A percentile compares a stretch with the other conserved stretches of the same genome.
These are phyloP conservation scores for Hyphopichia fennica DNA, from an alignment of 1,139 yeast genomes.

Conservation along the genomic window DNA sequence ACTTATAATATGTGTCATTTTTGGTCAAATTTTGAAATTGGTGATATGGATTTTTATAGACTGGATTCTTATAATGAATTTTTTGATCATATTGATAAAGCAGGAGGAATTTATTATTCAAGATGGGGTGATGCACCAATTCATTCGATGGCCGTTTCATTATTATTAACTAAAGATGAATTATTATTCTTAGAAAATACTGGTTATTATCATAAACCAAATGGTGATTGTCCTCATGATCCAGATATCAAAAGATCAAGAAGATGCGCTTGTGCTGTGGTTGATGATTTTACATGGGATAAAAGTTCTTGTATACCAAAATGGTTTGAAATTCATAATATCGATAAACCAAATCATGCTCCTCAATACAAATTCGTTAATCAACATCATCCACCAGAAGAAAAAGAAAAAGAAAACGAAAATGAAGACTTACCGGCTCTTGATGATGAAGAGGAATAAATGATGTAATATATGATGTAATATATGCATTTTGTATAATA, in stretches of 20 bases:
- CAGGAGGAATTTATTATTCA: constrained; percentile 24
- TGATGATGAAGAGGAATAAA: constrained; percentile 5
- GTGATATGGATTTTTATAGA: constrained; percentile 17
- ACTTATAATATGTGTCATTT: constrained; percentile 25
- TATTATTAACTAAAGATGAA: constrained; percentile 13
- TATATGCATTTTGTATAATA: not conserved
- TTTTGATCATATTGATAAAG: constrained; percentile 17
- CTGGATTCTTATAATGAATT: constrained; percentile 14
- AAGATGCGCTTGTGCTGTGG: constrained; percentile 22
- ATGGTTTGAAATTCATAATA: constrained; percentile 18
- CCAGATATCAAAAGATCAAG: constrained; percentile 9
- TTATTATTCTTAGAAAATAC: constrained; percentile 19
- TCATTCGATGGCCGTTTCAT: constrained; percentile 21
- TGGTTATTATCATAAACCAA: constrained; percentile 24
- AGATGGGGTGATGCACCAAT: constrained; percentile 31
- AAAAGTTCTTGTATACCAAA: constrained; percentile 18
- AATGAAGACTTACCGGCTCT: not conserved
- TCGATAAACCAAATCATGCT: constrained; percentile 12
- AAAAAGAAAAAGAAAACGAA: constrained; percentile 7
- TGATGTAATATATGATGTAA: no score
- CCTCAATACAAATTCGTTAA: constrained; percentile 13
- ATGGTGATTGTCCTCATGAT: constrained; percentile 21
- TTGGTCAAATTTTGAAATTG: constrained; percentile 27
- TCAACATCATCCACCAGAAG: constrained; percentile 11
- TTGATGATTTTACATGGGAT: constrained; percentile 21